Evolutionary conservation across 352 stramenopile species (phyloP), one percentile per base, ranked within the genome.

Genomic region (Phytophthora capsici): DNA sequence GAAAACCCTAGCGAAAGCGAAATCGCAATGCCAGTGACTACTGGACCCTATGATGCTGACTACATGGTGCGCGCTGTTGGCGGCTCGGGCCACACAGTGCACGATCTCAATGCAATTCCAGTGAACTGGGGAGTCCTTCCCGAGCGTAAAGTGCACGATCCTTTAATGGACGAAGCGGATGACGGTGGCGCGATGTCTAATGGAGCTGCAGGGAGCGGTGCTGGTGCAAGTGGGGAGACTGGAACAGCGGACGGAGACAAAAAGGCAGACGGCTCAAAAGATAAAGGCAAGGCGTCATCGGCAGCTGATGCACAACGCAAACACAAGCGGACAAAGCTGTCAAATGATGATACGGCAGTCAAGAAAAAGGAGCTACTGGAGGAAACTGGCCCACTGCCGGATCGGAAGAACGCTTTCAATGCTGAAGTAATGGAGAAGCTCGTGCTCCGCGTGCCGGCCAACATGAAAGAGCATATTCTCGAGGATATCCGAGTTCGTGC

Each of bases 391-490:
- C 87, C 87, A 0, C 56, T 92, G 13, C 87, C 87, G 0, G 84
- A 95, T 56, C 80, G 87, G 3, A 90, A 84, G 28, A 78, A 76
- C 44, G 53, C 77, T 16, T 95, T 89, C 53, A 88, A 94, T 34
- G 69, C 74, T 1, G 76, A 93, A 19, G 72, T 95, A 26, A 62
- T 94, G 59, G 87, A 95, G 63, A 92, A 91, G 57, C 77, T 95
- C 6, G 80, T 95, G 55, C 68, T 95, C 25, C 85, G 85, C 6
- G 78, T 91, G 32, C 80, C 85, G 0, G 36, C 72, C 0, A 78
- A 82, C 54, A 84, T 90, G 76, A 91, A 91, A 57, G 74, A 70
- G 10, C 78, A 92, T 30, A 70, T 83, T 19, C 61, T 93, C 4
- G 82, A 95, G 48, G 81, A 95, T 32, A 41, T 89, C 34, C 74